Evolutionary conservation across 768 basidiomycete species (phyloP), one percentile per base, ranked within the genome.

Genomic region (Boletus rubroflammeus): DNA sequence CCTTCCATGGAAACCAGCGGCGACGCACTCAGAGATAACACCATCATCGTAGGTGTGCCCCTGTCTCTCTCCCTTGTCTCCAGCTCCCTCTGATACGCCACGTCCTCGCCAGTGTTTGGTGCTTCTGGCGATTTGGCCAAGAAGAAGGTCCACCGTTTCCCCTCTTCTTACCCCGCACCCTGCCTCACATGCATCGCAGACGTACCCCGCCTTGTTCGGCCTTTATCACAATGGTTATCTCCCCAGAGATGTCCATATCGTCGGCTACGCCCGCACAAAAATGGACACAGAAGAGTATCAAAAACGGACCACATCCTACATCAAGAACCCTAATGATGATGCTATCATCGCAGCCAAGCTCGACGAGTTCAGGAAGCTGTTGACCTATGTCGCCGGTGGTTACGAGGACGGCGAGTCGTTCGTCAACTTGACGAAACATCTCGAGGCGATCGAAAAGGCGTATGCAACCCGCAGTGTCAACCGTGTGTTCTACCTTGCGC

Each of bases 101-200:
- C 35, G 7, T 35, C 48, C 1, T 36, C 51, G 10, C 47, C 67
- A 93, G 95, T 98, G 50, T 83, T 95, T 56, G 96, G 96, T 53
- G 96, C 96, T 3, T 95, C 93, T 52, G 96, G 96, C 38, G 96
- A 99, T 78, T 80, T 99, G 43, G 96, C 96, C 59, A 96, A 97
- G 87, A 99, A 99, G 78, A 99, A 99, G 83, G 94, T 67, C 84
- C 5, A 23, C 46, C 32, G n/a, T 40, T 31, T 25, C n/a, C 2
- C 35, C 15, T 26, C 61, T 19, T 47, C 45, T 25, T 41, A 13
- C 5, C 21, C 23, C 14, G 10, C 40, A 28, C 51, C 52, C 63
- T 87, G 88, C 91, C 51, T 61, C 48, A 60, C 13, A 8, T 48
- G 2, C 41, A 23, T 54, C 32, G 28, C 65, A 97, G 95, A 98